Evolutionary conservation across 805 yeast species (phyloP), one percentile per base, ranked within the genome.

Genomic region (Sporopachydermia lactativora): DNA sequence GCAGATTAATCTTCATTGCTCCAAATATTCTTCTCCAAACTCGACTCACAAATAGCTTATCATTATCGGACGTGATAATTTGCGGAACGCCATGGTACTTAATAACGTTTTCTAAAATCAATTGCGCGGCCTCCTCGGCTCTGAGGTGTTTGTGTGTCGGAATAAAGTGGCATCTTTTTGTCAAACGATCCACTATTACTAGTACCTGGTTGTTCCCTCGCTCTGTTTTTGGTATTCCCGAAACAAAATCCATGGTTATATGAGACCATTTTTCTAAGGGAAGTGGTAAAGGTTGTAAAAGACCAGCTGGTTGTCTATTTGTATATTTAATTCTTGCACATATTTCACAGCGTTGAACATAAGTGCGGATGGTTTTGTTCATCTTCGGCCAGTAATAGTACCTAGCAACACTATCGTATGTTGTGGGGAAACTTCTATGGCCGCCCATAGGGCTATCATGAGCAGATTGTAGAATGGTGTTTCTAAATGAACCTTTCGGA

Each of bases 151-250:
- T 42, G 3, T 15, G 4, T 15, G 47, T 46, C 8, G 47, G 42
- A 2, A 50, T 41, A 19, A 50, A 50, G 28, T 43, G 51, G 5
- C 44, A 45, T 15, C 39, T 18, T 37, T 51, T 50, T 35, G 54
- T 40, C 13, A 50, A 37, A 17, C 47, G 28, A 40, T 50, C 48
- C 2, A 49, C 50, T 5, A 51, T 44, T 3, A 49, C 51, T 3
- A 47, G n/a, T 8, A 50, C 39, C 4, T 36, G 14, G 34, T 50
- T 41, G 17, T 17, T 35, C 4, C 46, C 44, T 8, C 13, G 8
- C 3, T 45, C 24, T 3, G 37, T 19, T 5, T 28, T 15, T 1
- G 48, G 47, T 15, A 50, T 18, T 3, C 43, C 49, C 8, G 43
- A 24, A 2, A 50, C 24, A 37, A 50, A 42, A 38, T 49, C 52